phyloP scores from a whole-genome alignment of 2,329 filamentous ascomycete genomes.

The Cytospora piceicola region DNA sequence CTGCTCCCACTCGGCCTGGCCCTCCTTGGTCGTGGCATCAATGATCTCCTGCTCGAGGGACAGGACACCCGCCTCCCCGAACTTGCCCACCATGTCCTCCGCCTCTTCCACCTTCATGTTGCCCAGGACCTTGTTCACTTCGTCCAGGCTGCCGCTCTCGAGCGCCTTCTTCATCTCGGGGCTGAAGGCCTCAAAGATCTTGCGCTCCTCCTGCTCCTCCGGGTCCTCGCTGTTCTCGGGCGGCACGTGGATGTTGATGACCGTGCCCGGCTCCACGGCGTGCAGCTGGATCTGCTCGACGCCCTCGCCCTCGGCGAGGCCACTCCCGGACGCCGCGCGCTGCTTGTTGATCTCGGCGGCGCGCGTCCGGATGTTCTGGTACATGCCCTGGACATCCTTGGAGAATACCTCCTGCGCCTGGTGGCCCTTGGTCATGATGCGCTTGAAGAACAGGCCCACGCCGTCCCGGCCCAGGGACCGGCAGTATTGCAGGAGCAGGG shows the following conservation, averaged over 20 bases:
- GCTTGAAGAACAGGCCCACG: constrained; percentile 92
- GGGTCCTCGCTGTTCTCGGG: constrained; percentile 68
- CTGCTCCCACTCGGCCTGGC: constrained; percentile 75
- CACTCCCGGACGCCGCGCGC: constrained; percentile 41
- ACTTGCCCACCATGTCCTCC: constrained; percentile 76
- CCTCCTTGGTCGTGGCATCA: constrained; percentile 89
- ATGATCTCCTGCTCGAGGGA: constrained; percentile 93
- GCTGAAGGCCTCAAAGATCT: constrained; percentile 82
- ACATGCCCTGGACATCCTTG: constrained; percentile 91
- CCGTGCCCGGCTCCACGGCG: constrained; percentile 89
- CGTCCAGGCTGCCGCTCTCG: constrained; percentile 85
- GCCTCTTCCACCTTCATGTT: constrained; percentile 85
- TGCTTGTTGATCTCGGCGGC: constrained; percentile 70
- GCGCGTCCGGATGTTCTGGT: constrained; percentile 77
- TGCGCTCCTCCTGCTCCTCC: constrained; percentile 64
- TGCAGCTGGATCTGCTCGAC: constrained; percentile 98
- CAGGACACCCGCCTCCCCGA: constrained; percentile 82
- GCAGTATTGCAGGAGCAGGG: constrained; percentile 91
- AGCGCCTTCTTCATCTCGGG: constrained; percentile 81
- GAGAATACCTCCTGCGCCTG: constrained; percentile 89
- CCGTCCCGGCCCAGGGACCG: constrained; percentile 85
- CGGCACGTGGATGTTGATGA: constrained; percentile 87
- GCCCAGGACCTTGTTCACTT: constrained; percentile 83
- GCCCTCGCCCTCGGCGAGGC: constrained; percentile 54
- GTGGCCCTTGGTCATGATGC: constrained; percentile 86